A percentile compares a stretch with the other conserved stretches of the same genome.
phyloP scores from a whole-genome alignment of 345 rosid genomes.

The Moricandia arvensis region DNA sequence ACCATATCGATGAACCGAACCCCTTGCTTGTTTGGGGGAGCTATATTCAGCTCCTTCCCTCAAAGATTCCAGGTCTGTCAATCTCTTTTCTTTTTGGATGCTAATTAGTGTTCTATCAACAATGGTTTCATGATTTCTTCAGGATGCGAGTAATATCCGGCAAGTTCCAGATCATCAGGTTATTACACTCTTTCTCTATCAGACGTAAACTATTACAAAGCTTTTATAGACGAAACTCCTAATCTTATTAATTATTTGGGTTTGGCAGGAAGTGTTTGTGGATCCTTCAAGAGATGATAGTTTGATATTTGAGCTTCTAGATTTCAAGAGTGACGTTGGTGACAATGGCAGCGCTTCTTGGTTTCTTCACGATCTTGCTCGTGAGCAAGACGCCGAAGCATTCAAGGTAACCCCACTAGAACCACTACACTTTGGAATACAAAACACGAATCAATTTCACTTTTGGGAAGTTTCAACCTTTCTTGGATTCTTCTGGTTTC shows the following conservation, averaged over 20 bases:
- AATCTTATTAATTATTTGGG: background rate
- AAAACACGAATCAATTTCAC: no score
- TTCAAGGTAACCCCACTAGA: conserved; percentile 44
- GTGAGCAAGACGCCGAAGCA: conserved; percentile 74
- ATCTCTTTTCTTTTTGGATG: background rate
- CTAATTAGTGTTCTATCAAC: background rate
- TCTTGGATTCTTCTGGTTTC: no score
- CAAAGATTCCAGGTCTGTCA: conserved; percentile 69
- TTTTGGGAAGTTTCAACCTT: no score
- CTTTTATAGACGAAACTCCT: background rate
- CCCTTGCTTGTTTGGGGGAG: no score
- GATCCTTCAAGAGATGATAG: conserved; percentile 85
- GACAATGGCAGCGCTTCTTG: conserved; percentile 65
- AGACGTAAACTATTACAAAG: background rate
- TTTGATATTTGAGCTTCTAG: conserved; percentile 77
- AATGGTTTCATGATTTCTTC: background rate
- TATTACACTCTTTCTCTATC: background rate
- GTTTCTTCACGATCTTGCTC: conserved; percentile 75
- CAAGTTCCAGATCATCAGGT: conserved; percentile 85
- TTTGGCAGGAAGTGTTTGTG: conserved; percentile 70
- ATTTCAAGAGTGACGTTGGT: conserved; percentile 61
- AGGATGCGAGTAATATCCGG: conserved; percentile 73
- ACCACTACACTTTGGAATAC: background rate
- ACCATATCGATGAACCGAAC: no score
- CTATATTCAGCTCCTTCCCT: conserved; percentile 51